Percentiles rank a stretch among this genome's conserved stretches.
Evolutionary conservation across 345 rosid genomes (phyloP).

Genomic region (Gynandropsis gynandra): DNA sequence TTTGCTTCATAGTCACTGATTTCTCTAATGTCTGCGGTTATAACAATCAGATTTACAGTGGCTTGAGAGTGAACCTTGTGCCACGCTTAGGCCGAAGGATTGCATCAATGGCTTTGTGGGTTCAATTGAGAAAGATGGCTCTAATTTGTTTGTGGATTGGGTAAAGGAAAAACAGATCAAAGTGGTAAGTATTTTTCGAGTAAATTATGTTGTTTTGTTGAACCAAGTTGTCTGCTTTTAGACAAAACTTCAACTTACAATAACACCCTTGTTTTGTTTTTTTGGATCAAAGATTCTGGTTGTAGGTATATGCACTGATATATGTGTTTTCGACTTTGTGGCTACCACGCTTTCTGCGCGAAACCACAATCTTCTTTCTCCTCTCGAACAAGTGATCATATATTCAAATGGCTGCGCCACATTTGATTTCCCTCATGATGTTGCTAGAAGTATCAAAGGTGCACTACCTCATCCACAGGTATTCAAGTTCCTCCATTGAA

Average conservation of each 20-base stretch:
- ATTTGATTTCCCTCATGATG: constrained; percentile 56
- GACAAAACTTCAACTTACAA: constrained; percentile 6
- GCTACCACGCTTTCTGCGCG: constrained; percentile 60
- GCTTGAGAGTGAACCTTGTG: constrained; percentile 62
- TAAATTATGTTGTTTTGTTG: neutral
- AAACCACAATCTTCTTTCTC: constrained; percentile 51
- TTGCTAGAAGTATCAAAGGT: constrained; percentile 44
- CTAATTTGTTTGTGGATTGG: constrained; percentile 83
- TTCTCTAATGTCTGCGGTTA: too few relatives aligned
- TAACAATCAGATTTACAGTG: constrained; percentile 56
- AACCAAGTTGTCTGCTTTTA: constrained; percentile 10
- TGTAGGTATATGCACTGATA: constrained; percentile 84
- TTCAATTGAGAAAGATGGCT: constrained; percentile 65
- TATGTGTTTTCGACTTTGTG: constrained; percentile 75
- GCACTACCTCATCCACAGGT: constrained; percentile 85
- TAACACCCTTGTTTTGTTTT: constrained; percentile 11
- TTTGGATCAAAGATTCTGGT: constrained; percentile 53
- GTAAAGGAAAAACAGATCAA: constrained; percentile 57
- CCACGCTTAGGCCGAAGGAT: constrained; percentile 58
- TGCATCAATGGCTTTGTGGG: constrained; percentile 84
- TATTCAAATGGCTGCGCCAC: constrained; percentile 82
- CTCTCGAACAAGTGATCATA: constrained; percentile 62
- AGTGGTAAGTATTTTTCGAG: constrained; percentile 38
- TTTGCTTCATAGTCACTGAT: constrained; percentile 5
- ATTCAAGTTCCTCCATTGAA: constrained; percentile 5